Evolutionary conservation across 495 filamentous ascomycete genomes (phyloP), one percentile per base, ranked within the genome.

Genomic region (Filosporella fistucella): DNA sequence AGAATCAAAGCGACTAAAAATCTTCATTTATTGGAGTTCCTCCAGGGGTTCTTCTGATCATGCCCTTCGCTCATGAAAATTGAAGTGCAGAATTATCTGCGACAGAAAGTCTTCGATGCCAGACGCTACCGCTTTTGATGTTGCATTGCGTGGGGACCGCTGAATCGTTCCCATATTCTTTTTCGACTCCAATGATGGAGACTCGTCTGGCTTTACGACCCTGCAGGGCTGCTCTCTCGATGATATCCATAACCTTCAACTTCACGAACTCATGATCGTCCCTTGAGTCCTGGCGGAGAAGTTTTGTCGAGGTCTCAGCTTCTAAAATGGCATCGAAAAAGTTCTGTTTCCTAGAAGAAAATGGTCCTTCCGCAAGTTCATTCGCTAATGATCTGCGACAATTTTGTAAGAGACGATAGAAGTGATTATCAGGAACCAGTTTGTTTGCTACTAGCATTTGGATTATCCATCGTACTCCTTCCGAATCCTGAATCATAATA

Each of bases 381-480:
- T 57, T 28, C 2, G 9, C 14, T 2, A 33, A 18, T 24, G 32
- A 14, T 18, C 51, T 57, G 13, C 57, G 55, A 2, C 62, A 58
- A 7, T 56, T 48, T 45, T 66, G 65, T 0, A 77, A 52, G 43
- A 61, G 54, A 17, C 14, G 12, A 3, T 62, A 36, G 28, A 65
- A 60, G 3, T 23, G 39, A 13, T 20, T 49, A 18, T 71, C 60
- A 4, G 64, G 61, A 21, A 50, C 37, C 43, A 63, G 61, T 11
- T 46, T 24, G 53, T 63, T 66, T 22, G 30, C 26, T 12, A 59
- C 41, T 4, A 62, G 55, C 38, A 49, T 57, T 5, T 51, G 42
- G n/a, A 70, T 24, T 4, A 67, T 57, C 20, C 57, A 49, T 1
- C 54, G 46, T 34, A 76, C 58, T 18, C 62, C 64, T 11, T 40